A percentile compares a stretch with the other conserved stretches of the same genome.
Evolutionary conservation across 371 early-diverging fungal species (phyloP).

Genomic region (Syncephalastrum monosporum): DNA sequence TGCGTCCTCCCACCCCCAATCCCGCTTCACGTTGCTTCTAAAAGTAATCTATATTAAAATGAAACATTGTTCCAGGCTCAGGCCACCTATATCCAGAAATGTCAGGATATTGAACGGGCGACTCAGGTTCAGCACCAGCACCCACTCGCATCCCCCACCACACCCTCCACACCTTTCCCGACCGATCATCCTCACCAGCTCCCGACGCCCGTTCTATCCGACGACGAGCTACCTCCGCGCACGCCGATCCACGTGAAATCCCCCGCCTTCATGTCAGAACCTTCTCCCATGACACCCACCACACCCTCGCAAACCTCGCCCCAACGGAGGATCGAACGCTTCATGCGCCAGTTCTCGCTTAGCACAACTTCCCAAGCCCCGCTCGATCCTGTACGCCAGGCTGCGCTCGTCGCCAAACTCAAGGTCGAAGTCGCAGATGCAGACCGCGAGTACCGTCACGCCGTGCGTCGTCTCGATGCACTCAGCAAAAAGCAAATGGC

Average conservation of each 20-base stretch:
- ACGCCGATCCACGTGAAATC: neutral
- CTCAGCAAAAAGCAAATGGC: conserved; percentile 15
- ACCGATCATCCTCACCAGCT: neutral
- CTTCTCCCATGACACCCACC: conserved; percentile 17
- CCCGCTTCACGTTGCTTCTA: too few relatives aligned
- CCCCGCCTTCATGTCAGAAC: neutral
- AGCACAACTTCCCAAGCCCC: neutral
- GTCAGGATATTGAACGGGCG: conserved; percentile 4
- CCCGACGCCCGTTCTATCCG: neutral
- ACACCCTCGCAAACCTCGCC: conserved; percentile 11
- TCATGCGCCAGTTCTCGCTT: conserved; percentile 17
- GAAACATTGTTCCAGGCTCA: conserved; percentile 1
- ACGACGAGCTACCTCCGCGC: neutral
- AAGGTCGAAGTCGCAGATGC: conserved; percentile 22
- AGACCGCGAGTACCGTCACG: conserved; percentile 20
- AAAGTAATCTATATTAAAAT: neutral
- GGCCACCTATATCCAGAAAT: conserved; percentile 3
- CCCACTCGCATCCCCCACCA: conserved; percentile 1
- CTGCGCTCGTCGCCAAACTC: conserved; percentile 14
- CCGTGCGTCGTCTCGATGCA: conserved; percentile 15
- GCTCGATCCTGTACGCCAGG: conserved; percentile 17
- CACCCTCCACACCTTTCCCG: conserved; percentile 1
- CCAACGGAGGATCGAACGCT: conserved; percentile 18
- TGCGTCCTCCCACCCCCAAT: neutral
- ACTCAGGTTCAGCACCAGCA: neutral